Evolutionary conservation across 257 asterid genomes (phyloP).

Genomic region (Nicotiana attenuata): DNA sequence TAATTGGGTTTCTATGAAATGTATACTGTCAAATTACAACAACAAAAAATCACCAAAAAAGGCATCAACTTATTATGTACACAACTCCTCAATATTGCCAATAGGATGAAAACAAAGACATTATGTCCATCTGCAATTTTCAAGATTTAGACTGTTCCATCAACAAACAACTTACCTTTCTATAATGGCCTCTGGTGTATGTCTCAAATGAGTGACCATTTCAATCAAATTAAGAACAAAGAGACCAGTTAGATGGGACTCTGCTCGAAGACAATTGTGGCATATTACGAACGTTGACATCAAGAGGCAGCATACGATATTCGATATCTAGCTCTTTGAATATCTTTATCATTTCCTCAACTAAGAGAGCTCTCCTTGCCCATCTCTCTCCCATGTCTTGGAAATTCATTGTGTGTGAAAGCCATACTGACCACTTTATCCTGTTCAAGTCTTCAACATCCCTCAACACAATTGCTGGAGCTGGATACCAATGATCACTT

Average conservation of each 20-base stretch:
- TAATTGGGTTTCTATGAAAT: background rate
- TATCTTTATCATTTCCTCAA: slow-evolving; percentile 70
- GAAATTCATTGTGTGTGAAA: slow-evolving; percentile 64
- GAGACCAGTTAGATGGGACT: slow-evolving; percentile 71
- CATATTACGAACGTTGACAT: slow-evolving; percentile 69
- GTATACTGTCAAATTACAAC: background rate
- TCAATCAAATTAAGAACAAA: slow-evolving; percentile 13
- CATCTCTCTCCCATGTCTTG: slow-evolving; percentile 96
- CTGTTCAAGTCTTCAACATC: slow-evolving; percentile 87
- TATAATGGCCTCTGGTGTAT: background rate
- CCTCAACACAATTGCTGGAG: slow-evolving; percentile 69
- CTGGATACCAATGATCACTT: slow-evolving; percentile 77
- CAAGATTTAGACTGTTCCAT: background rate
- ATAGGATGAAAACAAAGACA: too few relatives aligned
- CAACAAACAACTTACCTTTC: background rate
- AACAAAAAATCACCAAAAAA: background rate
- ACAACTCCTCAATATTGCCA: background rate
- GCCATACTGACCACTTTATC: slow-evolving; percentile 76
- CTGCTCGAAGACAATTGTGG: slow-evolving; percentile 48
- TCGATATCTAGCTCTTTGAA: slow-evolving; percentile 81
- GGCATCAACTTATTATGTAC: background rate
- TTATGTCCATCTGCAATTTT: background rate
- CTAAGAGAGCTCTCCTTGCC: slow-evolving; percentile 60
- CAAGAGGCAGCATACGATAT: slow-evolving; percentile 68
- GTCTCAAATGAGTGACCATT: background rate